These are phyloP conservation scores for Blastomyces silverae DNA, from an alignment of 2,329 filamentous ascomycete genomes.

Conservation along the genomic window DNA sequence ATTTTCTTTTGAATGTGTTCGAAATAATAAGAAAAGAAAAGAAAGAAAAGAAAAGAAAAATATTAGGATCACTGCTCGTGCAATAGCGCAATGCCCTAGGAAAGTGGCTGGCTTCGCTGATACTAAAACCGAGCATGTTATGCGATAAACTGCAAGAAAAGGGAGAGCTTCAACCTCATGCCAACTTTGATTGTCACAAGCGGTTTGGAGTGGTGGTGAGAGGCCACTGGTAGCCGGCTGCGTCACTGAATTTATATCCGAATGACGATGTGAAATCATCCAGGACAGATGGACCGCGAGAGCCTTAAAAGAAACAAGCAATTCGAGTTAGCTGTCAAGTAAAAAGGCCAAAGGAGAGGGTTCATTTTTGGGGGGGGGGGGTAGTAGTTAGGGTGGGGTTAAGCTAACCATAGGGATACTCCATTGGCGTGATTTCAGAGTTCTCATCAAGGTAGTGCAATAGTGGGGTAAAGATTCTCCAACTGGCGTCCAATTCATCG, in stretches of 20 bases:
- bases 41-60: background rate
- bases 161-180: background rate
- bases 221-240: conserved; percentile 92
- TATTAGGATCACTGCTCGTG: background rate
- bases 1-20: background rate
- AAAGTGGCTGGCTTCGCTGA: background rate
- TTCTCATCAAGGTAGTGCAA: conserved; percentile 98
- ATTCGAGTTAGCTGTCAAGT: conserved; percentile 8
- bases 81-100: background rate
- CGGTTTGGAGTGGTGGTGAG: conserved; percentile 71
- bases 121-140: background rate
- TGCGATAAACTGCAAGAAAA: background rate
- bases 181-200: conserved; percentile 52
- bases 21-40: background rate
- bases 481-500: conserved; percentile 93
- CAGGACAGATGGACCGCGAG: conserved; percentile 88
- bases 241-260: conserved; percentile 98
- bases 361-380: background rate
- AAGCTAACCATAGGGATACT: conserved; percentile 93
- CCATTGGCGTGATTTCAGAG: conserved; percentile 99
- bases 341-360: background rate
- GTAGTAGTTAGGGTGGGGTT: background rate
- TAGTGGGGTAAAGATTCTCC: conserved; percentile 96
- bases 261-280: conserved; percentile 98
- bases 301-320: conserved; percentile 54